Evolutionary conservation across 805 yeast species (phyloP), one percentile per base, ranked within the genome.

Genomic region (Starmerella ratchasimensis): DNA sequence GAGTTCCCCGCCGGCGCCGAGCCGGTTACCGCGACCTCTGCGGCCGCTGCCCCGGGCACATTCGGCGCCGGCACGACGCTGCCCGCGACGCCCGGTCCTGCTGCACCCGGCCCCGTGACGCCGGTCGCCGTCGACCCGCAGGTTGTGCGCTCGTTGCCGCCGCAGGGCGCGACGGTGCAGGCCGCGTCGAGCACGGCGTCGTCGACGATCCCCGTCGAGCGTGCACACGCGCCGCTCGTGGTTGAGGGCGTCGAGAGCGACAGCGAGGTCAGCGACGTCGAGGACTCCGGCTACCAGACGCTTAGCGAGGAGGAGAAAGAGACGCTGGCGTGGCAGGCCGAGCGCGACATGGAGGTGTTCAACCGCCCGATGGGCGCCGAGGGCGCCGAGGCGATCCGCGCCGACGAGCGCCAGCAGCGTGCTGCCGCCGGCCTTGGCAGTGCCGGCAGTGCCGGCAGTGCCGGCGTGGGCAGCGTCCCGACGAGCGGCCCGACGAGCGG

Each of bases 261-360:
- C 16, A 34, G 44, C 30, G 49, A 46, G 9, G 35, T 44, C 16
- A 44, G 48, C 15, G 48, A 44, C 10, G 43, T 42, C 17, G 43
- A 38, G 15, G 38, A 39, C 14, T 9, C 7, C 7, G 32, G 27
- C 19, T 35, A 35, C 36, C 13, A 18, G 28, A 29, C 17, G 23
- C 35, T 31, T n/a, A 16, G 11, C 15, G 39, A 27, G n/a, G 39
- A 32, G 17, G 31, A 22, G n/a, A 23, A 34, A 21, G 39, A 35
- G 25, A 39, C 47, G 23, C 40, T 46, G 8, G 52, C 52, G 11
- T 46, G 45, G 44, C 41, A 42, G 40, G 48, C 52, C 7, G 31
- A 44, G 36, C 37, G 33, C 31, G 50, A 48, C 38, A 38, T 46
- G 34, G 39, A 38, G 7, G 49, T 39, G 25, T 43, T 49, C 36